Base-by-base conservation (phyloP, 2,329 filamentous ascomycete genomes). In the Periconia sp. region DNA sequence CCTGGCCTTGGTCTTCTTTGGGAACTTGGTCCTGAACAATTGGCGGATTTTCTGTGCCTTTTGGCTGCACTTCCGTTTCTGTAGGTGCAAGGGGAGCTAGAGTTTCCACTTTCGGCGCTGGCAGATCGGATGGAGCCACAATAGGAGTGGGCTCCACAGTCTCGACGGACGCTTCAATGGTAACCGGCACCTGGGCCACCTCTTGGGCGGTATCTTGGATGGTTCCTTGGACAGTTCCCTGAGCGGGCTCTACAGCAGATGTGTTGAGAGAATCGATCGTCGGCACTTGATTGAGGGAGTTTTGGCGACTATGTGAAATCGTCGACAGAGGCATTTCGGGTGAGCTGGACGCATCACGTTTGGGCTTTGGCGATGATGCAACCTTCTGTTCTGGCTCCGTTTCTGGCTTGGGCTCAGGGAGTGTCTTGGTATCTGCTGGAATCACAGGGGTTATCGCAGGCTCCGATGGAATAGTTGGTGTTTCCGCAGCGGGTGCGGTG, bases 241-340 rank as follows among this genome's bases (percentile, higher is more conserved):
- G 30, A 17, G 42, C 49, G 9, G 43, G n/a, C 37, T 48, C 46
- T 47, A 51, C 47, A 31, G 42, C 37, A 41, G 45, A 35, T 23
- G 27, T 19, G 23, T 54, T 52, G 27, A 56, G 45, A 35, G 31
- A 45, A 27, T 50, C 50, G 49, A 65, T 57, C 15, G 62, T 63
- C 13, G 65, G 63, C 5, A 64, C 50, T 47, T 71, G 63, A 42
- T 59, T 66, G 14, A 61, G 53, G 11, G 75, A 77, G 20, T 66
- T 70, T 47, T 72, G 71, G 33, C 71, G 66, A 60, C 72, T 76
- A 49, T 76, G 74, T n/a, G 65, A 60, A 10, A 64, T 64, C 3
- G 64, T 55, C 15, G 70, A 69, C 8, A 78, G 59, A n/a, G 76
- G 76, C 27, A 76, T 57, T 18, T 78, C 76, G 17, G 76, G 74